phyloP scores from a whole-genome alignment of 495 filamentous ascomycete species.

The Lichenothelia convexa region DNA sequence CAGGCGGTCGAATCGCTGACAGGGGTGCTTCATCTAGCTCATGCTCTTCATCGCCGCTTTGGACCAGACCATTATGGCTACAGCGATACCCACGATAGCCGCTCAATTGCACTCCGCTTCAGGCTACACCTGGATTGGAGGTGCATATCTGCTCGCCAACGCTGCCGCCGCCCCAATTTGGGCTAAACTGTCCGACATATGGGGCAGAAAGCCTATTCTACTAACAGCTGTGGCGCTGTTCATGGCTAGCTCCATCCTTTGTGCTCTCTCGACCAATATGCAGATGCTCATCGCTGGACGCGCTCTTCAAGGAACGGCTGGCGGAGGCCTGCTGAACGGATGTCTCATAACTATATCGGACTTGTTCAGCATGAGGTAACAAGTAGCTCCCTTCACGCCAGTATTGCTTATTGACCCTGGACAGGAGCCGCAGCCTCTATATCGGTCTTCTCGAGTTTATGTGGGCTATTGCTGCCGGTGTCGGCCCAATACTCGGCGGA shows the following conservation, averaged over 20 bases:
- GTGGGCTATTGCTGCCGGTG: conserved; percentile 37
- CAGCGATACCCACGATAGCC: conserved; percentile 37
- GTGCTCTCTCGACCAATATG: conserved; percentile 31
- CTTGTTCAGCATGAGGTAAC: conserved; percentile 37
- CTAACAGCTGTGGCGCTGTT: conserved; percentile 26
- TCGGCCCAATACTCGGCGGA: conserved; percentile 54
- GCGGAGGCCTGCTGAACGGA: conserved; percentile 34
- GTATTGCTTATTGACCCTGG: not conserved
- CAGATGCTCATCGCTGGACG: conserved; percentile 35
- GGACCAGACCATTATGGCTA: conserved; percentile 44
- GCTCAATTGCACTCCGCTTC: conserved; percentile 37
- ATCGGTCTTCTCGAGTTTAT: conserved; percentile 35
- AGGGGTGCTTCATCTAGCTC: not conserved
- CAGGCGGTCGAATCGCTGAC: not conserved
- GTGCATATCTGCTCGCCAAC: conserved; percentile 40
- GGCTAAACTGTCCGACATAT: conserved; percentile 42
- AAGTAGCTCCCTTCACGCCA: not conserved
- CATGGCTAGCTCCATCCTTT: conserved; percentile 25
- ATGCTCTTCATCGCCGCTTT: conserved; percentile 39
- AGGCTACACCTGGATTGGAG: conserved; percentile 50
- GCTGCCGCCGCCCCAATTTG: conserved; percentile 36
- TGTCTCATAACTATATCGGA: conserved; percentile 37
- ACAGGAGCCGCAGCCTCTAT: conserved; percentile 31
- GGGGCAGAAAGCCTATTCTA: conserved; percentile 38
- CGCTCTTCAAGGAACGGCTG: conserved; percentile 36